These are phyloP conservation scores for Ceratorhiza oryzae-sativae DNA, from an alignment of 1,284 basidiomycete genomes.

Conservation along the genomic window DNA sequence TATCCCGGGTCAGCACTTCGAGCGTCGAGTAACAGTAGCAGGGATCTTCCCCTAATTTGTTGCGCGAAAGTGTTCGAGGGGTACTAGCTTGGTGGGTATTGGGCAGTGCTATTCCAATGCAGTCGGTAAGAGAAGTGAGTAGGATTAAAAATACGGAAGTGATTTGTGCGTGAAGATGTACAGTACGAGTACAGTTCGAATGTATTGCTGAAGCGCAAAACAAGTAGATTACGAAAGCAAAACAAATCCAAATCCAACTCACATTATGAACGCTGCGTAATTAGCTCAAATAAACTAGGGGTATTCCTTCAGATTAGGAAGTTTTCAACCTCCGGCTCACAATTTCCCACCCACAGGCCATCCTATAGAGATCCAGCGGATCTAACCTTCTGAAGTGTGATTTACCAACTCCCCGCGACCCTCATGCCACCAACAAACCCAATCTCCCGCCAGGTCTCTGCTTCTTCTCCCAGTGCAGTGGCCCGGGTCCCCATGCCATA, in stretches of 20 bases:
- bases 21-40: too few species aligned
- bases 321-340: background rate
- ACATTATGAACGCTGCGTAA: too few species aligned
- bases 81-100: too few species aligned
- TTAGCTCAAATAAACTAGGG: too few species aligned
- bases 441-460: slow-evolving; percentile 34
- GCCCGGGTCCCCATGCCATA: slow-evolving; percentile 32
- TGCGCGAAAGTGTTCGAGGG: too few species aligned
- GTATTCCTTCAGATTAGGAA: background rate
- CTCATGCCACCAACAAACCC: slow-evolving; percentile 23
- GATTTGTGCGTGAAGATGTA: too few species aligned
- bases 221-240: background rate
- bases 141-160: background rate
- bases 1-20: too few species aligned
- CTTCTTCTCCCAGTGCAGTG: slow-evolving; percentile 3
- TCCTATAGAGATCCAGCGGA: background rate
- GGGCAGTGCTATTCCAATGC: too few species aligned
- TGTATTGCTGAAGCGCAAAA: too few species aligned
- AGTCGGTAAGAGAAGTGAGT: background rate
- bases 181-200: too few species aligned
- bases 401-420: slow-evolving; percentile 24
- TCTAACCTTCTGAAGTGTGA: background rate
- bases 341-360: background rate
- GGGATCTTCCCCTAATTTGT: too few species aligned
- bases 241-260: background rate